Base-by-base conservation (phyloP, 1,284 basidiomycete species). In the Lentinus polychrous region DNA sequence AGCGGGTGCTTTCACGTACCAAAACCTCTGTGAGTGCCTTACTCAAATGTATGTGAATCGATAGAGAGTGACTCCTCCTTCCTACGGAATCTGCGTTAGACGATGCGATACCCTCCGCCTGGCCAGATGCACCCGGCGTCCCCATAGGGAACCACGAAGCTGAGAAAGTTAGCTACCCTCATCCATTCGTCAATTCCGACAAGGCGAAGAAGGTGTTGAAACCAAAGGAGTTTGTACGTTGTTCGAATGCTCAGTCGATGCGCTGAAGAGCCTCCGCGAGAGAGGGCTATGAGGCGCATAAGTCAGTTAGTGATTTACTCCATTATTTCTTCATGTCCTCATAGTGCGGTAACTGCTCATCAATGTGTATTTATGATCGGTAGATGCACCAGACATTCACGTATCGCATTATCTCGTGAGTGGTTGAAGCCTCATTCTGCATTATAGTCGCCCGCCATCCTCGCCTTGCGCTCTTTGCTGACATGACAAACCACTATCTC, bases 11-110 rank as follows among this genome's bases (percentile, higher is more conserved):
- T 53, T 44, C 47, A 51, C 52, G 0, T 53, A 40, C 36, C 52
- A 53, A 27, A 53, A 53, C 44, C 52, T 53, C 31, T 53, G 52
- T 51, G n/a, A 38, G 51, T 34, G 0, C 22, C 14, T 32, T 11
- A n/a, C 18, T 14, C 2, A 20, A 24, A n/a, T n/a, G n/a, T n/a
- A n/a, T n/a, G n/a, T n/a, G n/a, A n/a, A n/a, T n/a, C n/a, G n/a
- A n/a, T n/a, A n/a, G n/a, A n/a, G n/a, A n/a, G n/a, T n/a, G n/a
- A n/a, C n/a, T n/a, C n/a, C n/a, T 15, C 10, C 5, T 20, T 11
- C 7, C 18, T 18, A 11, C 18, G 2, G 14, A n/a, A 43, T 20
- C 44, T 52, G 46, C 14, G 39, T 12, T 40, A 40, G 46, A 40
- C 18, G 49, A 53, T 37, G 52, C 49, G 12, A 43, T 50, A 22